A percentile compares a stretch with the other conserved stretches of the same genome.
Evolutionary conservation across 306 rosid species (phyloP).

Genomic region (apple (Malus domestica)): ASM211411v1 NC_041801.1:5581001-5581500

Average conservation of each 20-base stretch:
- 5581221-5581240: neutral
- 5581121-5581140: neutral
- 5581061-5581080: slow-evolving; percentile 5
- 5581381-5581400: no score
- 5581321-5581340: neutral
- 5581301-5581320: neutral
- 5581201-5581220: no score
- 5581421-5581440: no score
- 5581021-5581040: neutral
- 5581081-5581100: slow-evolving; percentile 4
- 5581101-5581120: neutral
- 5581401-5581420: no score
- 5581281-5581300: neutral
- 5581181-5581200: no score
- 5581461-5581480: neutral
- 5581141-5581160: neutral
- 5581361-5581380: no score
- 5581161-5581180: neutral
- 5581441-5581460: no score
- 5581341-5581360: no score
- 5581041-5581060: neutral
- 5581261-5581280: neutral
- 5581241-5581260: neutral
- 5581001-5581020: slow-evolving; percentile 5
- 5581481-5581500: neutral